These are phyloP conservation scores for Artomyces pyxidatus DNA, from an alignment of 768 basidiomycete genomes.

Conservation along the genomic window DNA sequence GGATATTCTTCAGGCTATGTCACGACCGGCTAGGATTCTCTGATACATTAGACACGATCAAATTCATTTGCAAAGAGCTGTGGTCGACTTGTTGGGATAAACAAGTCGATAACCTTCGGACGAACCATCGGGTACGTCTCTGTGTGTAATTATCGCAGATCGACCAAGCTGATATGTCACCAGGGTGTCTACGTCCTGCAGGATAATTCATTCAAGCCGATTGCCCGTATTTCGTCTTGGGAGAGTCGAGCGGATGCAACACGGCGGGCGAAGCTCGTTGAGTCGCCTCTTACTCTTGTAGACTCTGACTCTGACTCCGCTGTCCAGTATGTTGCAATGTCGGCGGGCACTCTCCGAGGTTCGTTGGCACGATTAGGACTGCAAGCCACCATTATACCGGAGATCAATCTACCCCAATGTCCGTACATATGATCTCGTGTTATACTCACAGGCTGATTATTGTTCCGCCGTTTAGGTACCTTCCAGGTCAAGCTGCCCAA, in stretches of 20 bases:
- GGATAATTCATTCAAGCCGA: conserved; percentile 84
- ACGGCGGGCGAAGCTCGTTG: conserved; percentile 61
- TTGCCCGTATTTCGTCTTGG: conserved; percentile 74
- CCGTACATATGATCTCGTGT: conserved; percentile 17
- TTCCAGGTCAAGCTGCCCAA: conserved; percentile 80
- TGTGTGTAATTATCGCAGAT: neutral
- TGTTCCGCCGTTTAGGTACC: conserved; percentile 42
- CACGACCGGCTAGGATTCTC: conserved; percentile 66
- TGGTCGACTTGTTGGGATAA: conserved; percentile 91
- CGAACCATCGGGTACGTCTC: conserved; percentile 76
- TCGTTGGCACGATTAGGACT: conserved; percentile 73
- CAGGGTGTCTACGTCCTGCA: conserved; percentile 93
- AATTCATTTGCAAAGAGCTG: conserved; percentile 95
- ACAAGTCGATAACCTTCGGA: conserved; percentile 91
- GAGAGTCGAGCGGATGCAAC: conserved; percentile 69
- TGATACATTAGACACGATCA: conserved; percentile 84
- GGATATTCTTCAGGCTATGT: conserved; percentile 47
- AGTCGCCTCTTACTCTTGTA: conserved; percentile 16
- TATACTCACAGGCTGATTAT: neutral
- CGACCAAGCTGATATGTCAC: neutral
- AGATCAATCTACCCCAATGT: conserved; percentile 87
- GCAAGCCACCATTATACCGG: conserved; percentile 66
- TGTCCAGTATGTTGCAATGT: conserved; percentile 68
- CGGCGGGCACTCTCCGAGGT: conserved; percentile 79
- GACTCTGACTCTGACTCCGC: neutral